Evolutionary conservation across 768 basidiomycete genomes (phyloP), one percentile per base, ranked within the genome.

Genomic region (Termitomyces bulborhizus): DNA sequence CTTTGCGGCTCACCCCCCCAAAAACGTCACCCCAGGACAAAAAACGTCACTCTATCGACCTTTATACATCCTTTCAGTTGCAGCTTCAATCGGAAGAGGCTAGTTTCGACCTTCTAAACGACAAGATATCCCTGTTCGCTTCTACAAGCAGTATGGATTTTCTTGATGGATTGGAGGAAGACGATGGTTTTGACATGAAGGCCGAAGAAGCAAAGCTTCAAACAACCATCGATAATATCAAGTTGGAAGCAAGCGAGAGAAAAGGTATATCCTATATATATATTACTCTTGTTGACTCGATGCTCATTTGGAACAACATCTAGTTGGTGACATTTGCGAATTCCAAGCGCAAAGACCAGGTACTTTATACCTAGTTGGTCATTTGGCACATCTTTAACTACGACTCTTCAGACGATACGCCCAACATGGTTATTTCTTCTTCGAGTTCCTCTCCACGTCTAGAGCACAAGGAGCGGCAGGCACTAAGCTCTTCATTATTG

Each of bases 81-180:
- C 77, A 80, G 39, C 64, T 79, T 36, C 69, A 72, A 51, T 73
- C 72, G 16, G 68, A 72, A 32, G 77, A 79, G n/a, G 64, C 69
- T 36, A 76, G 74, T 34, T 81, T 81, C 60, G 79, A 82, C 60
- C 59, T 82, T 36, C 61, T 82, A 52, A 80, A 78, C 54, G 80
- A 81, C 61, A 76, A 73, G 52, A 72, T 81, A 48, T 80, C 79
- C 0, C 76, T 80, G 57, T 70, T 79, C 42, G 65, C 60, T 37
- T 58, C 68, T 8, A 68, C 63, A 32, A 63, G 60, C 57, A 70
- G 66, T 15, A 60, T 63, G 57, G 71, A 70, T 43, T 72, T 72
- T 48, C 56, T 72, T 26, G 67, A 68, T 55, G 68, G 63, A 29
- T 58, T 68, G 44, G 72, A 70, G 11, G 73, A 73, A 36, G 76